phyloP scores from a whole-genome alignment of 192 early-diverging fungal genomes.

The Podila epicladia region DNA sequence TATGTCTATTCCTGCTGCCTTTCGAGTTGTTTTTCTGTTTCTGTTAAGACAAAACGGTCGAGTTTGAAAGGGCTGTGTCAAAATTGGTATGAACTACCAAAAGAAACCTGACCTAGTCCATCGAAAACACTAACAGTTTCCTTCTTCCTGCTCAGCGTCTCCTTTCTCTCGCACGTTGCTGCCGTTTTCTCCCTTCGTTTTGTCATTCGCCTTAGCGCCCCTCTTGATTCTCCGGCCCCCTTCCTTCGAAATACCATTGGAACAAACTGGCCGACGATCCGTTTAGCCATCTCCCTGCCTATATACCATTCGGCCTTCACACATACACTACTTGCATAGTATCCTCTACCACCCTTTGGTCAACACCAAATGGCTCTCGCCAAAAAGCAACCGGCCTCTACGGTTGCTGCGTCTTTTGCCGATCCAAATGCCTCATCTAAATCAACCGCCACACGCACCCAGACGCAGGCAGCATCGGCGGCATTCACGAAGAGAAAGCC shows the following conservation, averaged over 20 bases:
- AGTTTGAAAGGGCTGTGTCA: slow-evolving; percentile 23
- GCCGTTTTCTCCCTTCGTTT: slow-evolving; percentile 1
- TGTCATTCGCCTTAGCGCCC: not conserved
- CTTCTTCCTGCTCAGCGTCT: not conserved
- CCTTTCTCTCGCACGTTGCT: not conserved
- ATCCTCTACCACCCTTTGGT: not conserved
- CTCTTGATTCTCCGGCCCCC: not conserved
- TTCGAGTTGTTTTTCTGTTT: slow-evolving; percentile 2
- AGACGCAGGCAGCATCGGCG: not conserved
- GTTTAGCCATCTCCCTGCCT: not conserved
- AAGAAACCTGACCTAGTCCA: not conserved
- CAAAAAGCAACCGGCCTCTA: slow-evolving; percentile 10
- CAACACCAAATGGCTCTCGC: slow-evolving; percentile 11
- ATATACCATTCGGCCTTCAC: not conserved
- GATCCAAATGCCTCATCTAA: not conserved
- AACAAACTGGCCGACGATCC: no score
- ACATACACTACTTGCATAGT: no score
- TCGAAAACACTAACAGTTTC: slow-evolving; percentile 16
- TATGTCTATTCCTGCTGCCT: not conserved
- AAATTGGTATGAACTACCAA: not conserved
- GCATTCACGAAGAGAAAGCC: slow-evolving; percentile 25
- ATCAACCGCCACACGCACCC: not conserved
- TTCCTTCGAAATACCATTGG: not conserved
- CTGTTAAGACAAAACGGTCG: slow-evolving; percentile 18
- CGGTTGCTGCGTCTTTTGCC: slow-evolving; percentile 2